Base-by-base conservation (phyloP, 805 yeast species). In the Starmerella stigmatis region DNA sequence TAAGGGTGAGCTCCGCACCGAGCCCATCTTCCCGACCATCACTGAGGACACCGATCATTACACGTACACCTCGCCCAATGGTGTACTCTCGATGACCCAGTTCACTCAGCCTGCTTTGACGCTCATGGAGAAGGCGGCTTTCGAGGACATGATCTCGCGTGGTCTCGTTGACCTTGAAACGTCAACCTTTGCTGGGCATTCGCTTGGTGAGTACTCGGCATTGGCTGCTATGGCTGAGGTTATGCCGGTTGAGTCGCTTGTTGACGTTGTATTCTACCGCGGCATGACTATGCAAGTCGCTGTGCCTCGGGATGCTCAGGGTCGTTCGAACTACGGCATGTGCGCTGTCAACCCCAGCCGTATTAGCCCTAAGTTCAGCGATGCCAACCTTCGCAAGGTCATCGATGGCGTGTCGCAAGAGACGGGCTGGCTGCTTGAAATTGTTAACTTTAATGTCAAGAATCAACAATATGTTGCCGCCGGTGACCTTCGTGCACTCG, bases 261-360 rank as follows among this genome's bases (percentile, higher is more conserved):
- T 89, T 52, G 97, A 89, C 66, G 94, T 89, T 65, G 97, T 89
- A 44, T 92, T 92, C 76, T 94, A 92, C 76, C 81, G 99, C 74
- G 99, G 99, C 76, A 92, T 92, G 97, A 94, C 99, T 41, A 92
- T 92, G 99, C 98, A 92, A 73, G 98, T 92, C 55, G 98, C 98
- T 39, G 99, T 92, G 55, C 97, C 97, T 64, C 82, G 99, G 72
- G 99, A 92, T 68, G 76, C 79, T 45, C 64, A 68, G 42, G 99
- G 99, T 41, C 82, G 97, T 70, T 92, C 98, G 48, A 92, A 92
- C 73, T 92, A 92, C 62, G 97, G 97, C 74, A 92, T 92, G 99
- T 77, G 86, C 72, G 99, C 99, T 44, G 88, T 89, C 48, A 92
- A 94, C 71, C 99, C 99, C 60, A 75, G 94, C 51, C 80, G 99